Evolutionary conservation across 352 stramenopile species (phyloP).

Genomic region (Globisporangium nodosum): DNA sequence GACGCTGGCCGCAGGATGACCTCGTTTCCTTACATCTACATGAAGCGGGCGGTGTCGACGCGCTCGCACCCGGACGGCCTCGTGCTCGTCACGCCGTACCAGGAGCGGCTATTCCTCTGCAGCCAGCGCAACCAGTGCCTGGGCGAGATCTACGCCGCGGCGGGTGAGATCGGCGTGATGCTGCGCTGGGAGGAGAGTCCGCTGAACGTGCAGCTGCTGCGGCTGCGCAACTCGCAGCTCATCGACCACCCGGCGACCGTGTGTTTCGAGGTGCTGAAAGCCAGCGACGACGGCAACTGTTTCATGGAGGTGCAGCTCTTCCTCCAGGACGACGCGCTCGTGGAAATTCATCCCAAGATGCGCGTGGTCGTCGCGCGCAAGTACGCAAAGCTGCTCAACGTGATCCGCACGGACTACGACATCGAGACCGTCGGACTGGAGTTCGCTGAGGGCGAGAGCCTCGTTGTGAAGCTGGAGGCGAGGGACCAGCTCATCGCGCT

Average conservation of each 20-base stretch:
- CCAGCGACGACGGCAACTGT: slow-evolving; percentile 26
- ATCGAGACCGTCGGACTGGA: slow-evolving; percentile 50
- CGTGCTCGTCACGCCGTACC: slow-evolving; percentile 52
- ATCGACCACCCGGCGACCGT: slow-evolving; percentile 51
- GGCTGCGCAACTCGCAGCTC: slow-evolving; percentile 49
- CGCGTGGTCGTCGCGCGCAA: slow-evolving; percentile 50
- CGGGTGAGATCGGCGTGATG: slow-evolving; percentile 34
- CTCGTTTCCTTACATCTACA: slow-evolving; percentile 45
- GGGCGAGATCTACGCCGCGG: slow-evolving; percentile 43
- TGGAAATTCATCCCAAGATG: slow-evolving; percentile 62
- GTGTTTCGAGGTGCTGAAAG: slow-evolving; percentile 65
- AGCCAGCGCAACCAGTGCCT: slow-evolving; percentile 51
- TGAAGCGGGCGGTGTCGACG: slow-evolving; percentile 41
- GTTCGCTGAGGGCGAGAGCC: slow-evolving; percentile 52
- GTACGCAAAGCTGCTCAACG: slow-evolving; percentile 40
- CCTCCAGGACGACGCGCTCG: slow-evolving; percentile 43
- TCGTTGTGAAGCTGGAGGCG: slow-evolving; percentile 46
- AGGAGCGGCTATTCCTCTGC: slow-evolving; percentile 68
- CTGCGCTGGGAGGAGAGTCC: slow-evolving; percentile 30
- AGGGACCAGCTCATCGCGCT: slow-evolving; percentile 66
- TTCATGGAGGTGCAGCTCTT: slow-evolving; percentile 63
- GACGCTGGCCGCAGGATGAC: slow-evolving; percentile 37
- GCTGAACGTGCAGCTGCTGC: slow-evolving; percentile 45
- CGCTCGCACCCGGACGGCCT: slow-evolving; percentile 44
- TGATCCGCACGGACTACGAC: slow-evolving; percentile 56